These are phyloP conservation scores for Blastobotrys malaysiensis DNA, from an alignment of 1,139 yeast species.

Conservation along the genomic window DNA sequence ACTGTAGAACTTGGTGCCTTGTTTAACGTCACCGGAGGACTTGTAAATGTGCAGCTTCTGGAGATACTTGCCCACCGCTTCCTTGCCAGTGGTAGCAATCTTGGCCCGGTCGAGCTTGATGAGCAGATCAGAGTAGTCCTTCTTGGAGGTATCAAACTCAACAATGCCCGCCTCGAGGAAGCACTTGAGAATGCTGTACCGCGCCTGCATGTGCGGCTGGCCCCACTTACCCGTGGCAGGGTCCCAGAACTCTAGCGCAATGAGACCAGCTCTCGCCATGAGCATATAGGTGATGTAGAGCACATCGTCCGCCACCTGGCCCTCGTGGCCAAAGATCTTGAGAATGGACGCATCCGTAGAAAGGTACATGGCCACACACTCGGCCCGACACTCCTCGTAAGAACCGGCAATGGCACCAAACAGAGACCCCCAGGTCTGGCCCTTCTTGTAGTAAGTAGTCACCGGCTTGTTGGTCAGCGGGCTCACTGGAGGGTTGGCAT, in stretches of 20 bases:
- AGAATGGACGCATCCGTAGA: conserved; percentile 63
- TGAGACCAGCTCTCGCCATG: conserved; percentile 84
- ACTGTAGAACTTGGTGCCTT: conserved; percentile 58
- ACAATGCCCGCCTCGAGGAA: conserved; percentile 67
- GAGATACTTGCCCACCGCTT: conserved; percentile 67
- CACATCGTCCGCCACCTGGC: conserved; percentile 58
- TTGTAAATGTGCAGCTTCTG: conserved; percentile 70
- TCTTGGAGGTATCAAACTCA: conserved; percentile 44
- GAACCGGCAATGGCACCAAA: conserved; percentile 81
- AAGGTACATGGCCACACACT: conserved; percentile 77
- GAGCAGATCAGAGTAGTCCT: conserved; percentile 52
- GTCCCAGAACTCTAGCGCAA: conserved; percentile 83
- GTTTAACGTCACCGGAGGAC: conserved; percentile 63
- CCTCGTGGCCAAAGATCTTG: conserved; percentile 63
- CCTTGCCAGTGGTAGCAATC: conserved; percentile 63
- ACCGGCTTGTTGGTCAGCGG: conserved; percentile 52
- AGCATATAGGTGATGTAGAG: conserved; percentile 61
- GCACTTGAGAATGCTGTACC: conserved; percentile 76
- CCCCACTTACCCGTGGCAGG: conserved; percentile 82
- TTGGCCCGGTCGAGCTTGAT: conserved; percentile 55
- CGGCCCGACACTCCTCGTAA: conserved; percentile 91
- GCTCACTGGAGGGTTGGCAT: conserved; percentile 50
- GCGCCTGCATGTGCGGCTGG: conserved; percentile 93
- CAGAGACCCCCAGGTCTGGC: conserved; percentile 85
- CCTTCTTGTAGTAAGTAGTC: conserved; percentile 63